Evolutionary conservation across 352 stramenopile genomes (phyloP).

Genomic region (Blastocystis hominis): DNA sequence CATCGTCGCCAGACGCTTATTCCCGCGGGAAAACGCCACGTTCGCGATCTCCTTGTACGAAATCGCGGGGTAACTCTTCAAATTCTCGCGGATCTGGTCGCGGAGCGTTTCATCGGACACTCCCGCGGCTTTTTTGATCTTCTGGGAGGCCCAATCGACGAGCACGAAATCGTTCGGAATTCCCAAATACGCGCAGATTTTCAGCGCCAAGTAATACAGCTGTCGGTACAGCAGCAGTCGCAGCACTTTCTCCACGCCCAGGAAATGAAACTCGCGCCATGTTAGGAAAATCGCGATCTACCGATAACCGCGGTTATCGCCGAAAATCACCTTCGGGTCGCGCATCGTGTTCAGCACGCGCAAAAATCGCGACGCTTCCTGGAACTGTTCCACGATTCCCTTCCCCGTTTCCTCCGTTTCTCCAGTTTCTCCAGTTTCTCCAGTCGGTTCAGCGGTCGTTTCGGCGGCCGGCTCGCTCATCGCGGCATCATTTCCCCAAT

Average conservation of each 20-base stretch:
- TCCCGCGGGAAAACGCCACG: neutral
- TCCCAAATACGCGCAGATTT: constrained; percentile 53
- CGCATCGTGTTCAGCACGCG: constrained; percentile 59
- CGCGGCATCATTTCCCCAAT: neutral
- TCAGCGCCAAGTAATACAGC: constrained; percentile 57
- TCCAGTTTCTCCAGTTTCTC: neutral
- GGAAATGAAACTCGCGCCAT: neutral
- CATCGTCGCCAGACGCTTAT: constrained; percentile 25
- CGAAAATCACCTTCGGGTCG: neutral
- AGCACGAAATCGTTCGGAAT: constrained; percentile 14
- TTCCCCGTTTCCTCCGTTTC: neutral
- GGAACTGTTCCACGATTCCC: neutral
- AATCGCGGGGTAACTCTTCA: constrained; percentile 7
- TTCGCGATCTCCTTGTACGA: constrained; percentile 1
- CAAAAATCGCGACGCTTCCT: constrained; percentile 30
- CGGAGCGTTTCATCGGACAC: neutral
- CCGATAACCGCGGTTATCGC: neutral
- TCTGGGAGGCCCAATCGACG: neutral
- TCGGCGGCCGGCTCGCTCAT: neutral
- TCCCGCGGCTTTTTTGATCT: neutral
- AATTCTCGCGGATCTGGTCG: constrained; percentile 40
- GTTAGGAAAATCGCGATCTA: constrained; percentile 58
- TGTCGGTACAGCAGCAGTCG: constrained; percentile 5
- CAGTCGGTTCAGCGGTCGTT: neutral
- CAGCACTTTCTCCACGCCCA: constrained; percentile 24